Evolutionary conservation across 345 rosid species (phyloP).

Genomic region (Pistacia vera): DNA sequence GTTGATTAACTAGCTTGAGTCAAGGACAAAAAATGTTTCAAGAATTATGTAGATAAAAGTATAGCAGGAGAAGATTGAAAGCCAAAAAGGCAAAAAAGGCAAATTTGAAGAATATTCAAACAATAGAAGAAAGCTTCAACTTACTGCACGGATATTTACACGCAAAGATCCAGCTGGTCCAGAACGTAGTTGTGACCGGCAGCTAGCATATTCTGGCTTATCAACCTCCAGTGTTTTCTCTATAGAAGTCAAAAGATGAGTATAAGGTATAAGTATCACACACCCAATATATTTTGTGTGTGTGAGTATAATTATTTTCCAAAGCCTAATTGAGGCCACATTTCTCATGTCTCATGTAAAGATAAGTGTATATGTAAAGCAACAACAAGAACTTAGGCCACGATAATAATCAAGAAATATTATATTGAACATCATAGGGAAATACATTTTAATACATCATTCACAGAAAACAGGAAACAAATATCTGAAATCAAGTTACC

Average conservation of each 20-base stretch:
- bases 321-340: background rate
- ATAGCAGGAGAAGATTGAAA: slow-evolving; percentile 10
- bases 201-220: slow-evolving; percentile 56
- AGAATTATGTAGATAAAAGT: background rate
- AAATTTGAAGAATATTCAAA: background rate
- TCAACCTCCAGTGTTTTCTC: slow-evolving; percentile 56
- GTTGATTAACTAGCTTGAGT: background rate
- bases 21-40: background rate
- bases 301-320: background rate
- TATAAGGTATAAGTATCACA: slow-evolving; percentile 5
- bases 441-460: background rate
- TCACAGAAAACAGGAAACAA: background rate
- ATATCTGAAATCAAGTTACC: background rate
- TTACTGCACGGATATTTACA: slow-evolving; percentile 75
- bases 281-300: background rate
- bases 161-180: slow-evolving; percentile 89
- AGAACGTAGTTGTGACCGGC: slow-evolving; percentile 60
- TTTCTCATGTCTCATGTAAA: slow-evolving; percentile 9
- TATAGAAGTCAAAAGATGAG: slow-evolving; percentile 22
- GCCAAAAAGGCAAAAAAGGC: background rate
- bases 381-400: background rate
- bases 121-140: slow-evolving; percentile 24
- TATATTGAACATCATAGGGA: background rate
- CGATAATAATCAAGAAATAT: background rate
- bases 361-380: background rate